phyloP scores from a whole-genome alignment of 1,284 basidiomycete species.

The Tilletia horrida region DNA sequence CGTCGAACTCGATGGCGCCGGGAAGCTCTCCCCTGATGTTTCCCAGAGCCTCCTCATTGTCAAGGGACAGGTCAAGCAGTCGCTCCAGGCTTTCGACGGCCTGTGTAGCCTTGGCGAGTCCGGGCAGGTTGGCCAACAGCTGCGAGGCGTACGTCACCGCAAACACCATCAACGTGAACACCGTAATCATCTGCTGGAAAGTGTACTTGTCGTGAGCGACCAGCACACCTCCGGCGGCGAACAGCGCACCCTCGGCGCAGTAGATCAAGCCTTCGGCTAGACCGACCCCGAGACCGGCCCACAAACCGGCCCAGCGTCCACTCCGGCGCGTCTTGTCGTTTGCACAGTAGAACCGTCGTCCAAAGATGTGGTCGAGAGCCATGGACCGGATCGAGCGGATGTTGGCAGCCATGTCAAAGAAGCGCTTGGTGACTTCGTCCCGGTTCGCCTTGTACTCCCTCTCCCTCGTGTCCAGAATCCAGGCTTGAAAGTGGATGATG shows the following conservation, averaged over 20 bases:
- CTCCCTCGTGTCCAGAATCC: constrained; percentile 70
- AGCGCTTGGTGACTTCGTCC: constrained; percentile 77
- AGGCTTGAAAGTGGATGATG: constrained; percentile 70
- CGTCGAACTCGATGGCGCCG: constrained; percentile 24
- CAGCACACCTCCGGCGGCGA: constrained; percentile 81
- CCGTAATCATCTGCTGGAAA: constrained; percentile 81
- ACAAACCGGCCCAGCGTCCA: constrained; percentile 69
- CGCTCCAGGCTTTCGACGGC: constrained; percentile 75
- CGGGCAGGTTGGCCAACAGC: constrained; percentile 69
- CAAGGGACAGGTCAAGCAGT: constrained; percentile 62
- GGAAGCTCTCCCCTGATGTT: not conserved
- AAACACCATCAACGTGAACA: constrained; percentile 87
- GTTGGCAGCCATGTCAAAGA: constrained; percentile 83
- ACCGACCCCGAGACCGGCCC: constrained; percentile 77
- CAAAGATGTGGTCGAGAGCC: constrained; percentile 76
- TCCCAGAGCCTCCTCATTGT: constrained; percentile 21
- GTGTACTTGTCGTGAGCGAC: constrained; percentile 76
- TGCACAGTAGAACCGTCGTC: too few relatives aligned
- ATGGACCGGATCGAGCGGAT: constrained; percentile 82
- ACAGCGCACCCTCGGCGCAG: constrained; percentile 70
- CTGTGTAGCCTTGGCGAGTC: constrained; percentile 37
- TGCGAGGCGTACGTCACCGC: constrained; percentile 85
- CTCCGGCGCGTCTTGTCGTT: too few relatives aligned
- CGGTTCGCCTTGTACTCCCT: constrained; percentile 74
- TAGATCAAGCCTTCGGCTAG: constrained; percentile 79